Evolutionary conservation across 805 yeast species (phyloP).

Genomic region (Starmerella stigmatis): DNA sequence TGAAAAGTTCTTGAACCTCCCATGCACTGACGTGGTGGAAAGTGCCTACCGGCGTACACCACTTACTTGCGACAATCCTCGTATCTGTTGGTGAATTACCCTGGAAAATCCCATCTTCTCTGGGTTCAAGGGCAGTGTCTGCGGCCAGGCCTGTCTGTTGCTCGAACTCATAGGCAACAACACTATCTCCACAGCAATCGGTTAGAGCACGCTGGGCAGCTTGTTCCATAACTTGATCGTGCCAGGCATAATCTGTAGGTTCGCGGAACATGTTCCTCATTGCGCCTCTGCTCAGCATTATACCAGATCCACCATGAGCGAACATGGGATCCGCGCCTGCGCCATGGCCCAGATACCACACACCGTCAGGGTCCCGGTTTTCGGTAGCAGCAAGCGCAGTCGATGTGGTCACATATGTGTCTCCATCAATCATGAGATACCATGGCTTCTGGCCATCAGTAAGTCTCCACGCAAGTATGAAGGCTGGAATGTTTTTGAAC

Average conservation of each 20-base stretch:
- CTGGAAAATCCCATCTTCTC: slow-evolving; percentile 25
- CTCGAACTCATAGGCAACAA: slow-evolving; percentile 26
- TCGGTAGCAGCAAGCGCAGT: slow-evolving; percentile 24
- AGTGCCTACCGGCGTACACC: slow-evolving; percentile 30
- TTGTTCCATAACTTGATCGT: slow-evolving; percentile 12
- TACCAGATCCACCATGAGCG: slow-evolving; percentile 36
- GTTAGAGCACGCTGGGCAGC: slow-evolving; percentile 22
- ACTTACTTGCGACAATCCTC: slow-evolving; percentile 17
- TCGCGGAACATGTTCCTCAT: slow-evolving; percentile 25
- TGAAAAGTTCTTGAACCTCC: slow-evolving; percentile 29
- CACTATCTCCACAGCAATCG: slow-evolving; percentile 32
- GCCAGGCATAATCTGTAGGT: slow-evolving; percentile 7
- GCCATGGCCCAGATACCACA: slow-evolving; percentile 29
- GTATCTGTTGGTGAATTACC: slow-evolving; percentile 26
- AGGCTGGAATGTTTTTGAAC: slow-evolving; percentile 33
- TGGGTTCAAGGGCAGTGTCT: slow-evolving; percentile 15
- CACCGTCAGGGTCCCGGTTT: slow-evolving; percentile 25
- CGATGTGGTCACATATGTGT: slow-evolving; percentile 29
- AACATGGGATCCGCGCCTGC: slow-evolving; percentile 22
- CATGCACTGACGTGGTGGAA: slow-evolving; percentile 29
- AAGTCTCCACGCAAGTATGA: slow-evolving; percentile 29
- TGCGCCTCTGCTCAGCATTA: slow-evolving; percentile 29
- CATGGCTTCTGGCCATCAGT: slow-evolving; percentile 27
- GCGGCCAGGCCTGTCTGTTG: slow-evolving; percentile 18
- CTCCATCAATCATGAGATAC: slow-evolving; percentile 34